phyloP scores from a whole-genome alignment of 2,329 filamentous ascomycete genomes.

The Mycocentrospora acerina region DNA sequence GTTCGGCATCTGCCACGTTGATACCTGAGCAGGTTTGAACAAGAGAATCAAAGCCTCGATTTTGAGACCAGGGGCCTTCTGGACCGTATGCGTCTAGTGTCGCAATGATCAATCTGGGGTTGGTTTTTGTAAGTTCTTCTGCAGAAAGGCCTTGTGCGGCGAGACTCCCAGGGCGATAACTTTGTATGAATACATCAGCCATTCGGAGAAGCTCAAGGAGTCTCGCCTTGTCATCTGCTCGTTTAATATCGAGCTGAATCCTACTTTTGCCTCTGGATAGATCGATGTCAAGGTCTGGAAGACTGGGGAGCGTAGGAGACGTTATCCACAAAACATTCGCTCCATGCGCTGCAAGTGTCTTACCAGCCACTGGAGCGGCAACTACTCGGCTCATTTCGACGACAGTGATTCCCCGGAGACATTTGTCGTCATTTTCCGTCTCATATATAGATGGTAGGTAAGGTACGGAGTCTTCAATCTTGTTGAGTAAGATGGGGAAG shows the following conservation, averaged over 20 bases:
- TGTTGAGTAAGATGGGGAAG: slow-evolving; percentile 50
- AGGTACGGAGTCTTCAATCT: slow-evolving; percentile 26
- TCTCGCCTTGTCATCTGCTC: slow-evolving; percentile 42
- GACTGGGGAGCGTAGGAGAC: slow-evolving; percentile 46
- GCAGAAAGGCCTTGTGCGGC: slow-evolving; percentile 47
- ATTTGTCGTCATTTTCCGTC: slow-evolving; percentile 19
- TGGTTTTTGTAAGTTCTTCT: slow-evolving; percentile 41
- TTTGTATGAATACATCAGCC: slow-evolving; percentile 57
- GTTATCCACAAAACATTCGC: slow-evolving; percentile 52
- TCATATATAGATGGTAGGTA: slow-evolving; percentile 6
- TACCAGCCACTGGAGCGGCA: slow-evolving; percentile 48
- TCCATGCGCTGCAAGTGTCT: slow-evolving; percentile 47
- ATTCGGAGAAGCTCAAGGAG: slow-evolving; percentile 49
- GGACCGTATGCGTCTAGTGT: slow-evolving; percentile 58
- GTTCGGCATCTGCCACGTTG: slow-evolving; percentile 57
- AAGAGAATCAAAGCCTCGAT: slow-evolving; percentile 58
- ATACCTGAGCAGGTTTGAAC: slow-evolving; percentile 59
- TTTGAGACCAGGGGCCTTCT: slow-evolving; percentile 48
- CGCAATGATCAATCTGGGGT: slow-evolving; percentile 52
- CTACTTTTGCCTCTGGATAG: slow-evolving; percentile 53
- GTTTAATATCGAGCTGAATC: slow-evolving; percentile 51
- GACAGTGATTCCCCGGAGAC: slow-evolving; percentile 46
- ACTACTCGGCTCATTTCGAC: slow-evolving; percentile 48
- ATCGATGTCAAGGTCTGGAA: slow-evolving; percentile 43
- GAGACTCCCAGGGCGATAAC: slow-evolving; percentile 54